Evolutionary conservation across 176 grass and related monocot genomes (phyloP), one percentile per base, ranked within the genome.

Genomic region (Avena eriantha): DNA sequence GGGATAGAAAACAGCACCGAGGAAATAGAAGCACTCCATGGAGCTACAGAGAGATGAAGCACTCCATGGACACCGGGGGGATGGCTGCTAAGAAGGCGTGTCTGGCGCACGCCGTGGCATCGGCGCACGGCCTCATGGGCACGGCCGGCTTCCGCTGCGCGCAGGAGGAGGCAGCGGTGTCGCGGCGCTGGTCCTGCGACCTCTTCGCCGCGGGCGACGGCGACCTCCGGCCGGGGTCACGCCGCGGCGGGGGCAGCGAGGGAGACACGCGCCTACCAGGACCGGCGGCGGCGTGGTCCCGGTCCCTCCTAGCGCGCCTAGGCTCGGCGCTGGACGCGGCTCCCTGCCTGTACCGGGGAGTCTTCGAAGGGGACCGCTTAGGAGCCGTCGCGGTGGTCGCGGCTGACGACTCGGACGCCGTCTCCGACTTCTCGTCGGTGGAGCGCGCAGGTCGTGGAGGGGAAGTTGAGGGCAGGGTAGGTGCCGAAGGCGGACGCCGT

Each of bases 31-130:
- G n/a, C n/a, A n/a, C n/a, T n/a, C n/a, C 21, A 22, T 59, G 23
- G 0, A 0, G 64, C 29, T 68, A 74, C 55, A 98, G 84, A 63
- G 95, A 98, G 78, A 98, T 98, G 88, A 98, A 98, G 86, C 95
- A 98, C 3, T 98, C 95, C 82, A 98, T 87, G 69, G 95, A 92
- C 72, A 98, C 95, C 19, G 86, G 87, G 2, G 46, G 1, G 47
- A 10, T 24, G 0, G 10, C 12, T 10, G 43, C 69, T 16, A 50
- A 8, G 57, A 17, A 13, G 50, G 41, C 56, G 72, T n/a, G 51
- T 87, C 72, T 13, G 87, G 88, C 8, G 76, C 55, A 7, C 78
- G 86, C 15, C 75, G 78, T 4, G 87, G 81, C 11, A 43, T 73
- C 43, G 89, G 86, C 72, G 55, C 81, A 65, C 2, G 75, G 23